These are phyloP conservation scores for Cladosporium cucumerinum DNA, from an alignment of 2,329 filamentous ascomycete species.

Conservation along the genomic window DNA sequence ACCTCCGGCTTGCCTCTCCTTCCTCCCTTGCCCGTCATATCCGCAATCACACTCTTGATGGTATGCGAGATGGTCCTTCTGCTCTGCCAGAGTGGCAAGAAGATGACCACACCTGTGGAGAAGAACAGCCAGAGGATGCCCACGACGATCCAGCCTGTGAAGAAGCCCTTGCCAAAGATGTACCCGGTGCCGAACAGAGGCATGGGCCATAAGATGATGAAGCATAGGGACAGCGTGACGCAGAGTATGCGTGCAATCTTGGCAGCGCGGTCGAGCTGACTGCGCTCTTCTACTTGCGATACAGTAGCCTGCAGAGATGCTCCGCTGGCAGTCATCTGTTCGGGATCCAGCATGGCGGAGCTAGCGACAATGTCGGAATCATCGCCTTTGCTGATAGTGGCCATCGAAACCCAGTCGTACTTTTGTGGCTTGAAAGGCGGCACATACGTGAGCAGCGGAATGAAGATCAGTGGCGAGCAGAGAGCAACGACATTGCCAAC, in stretches of 20 bases:
- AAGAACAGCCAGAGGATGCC: slow-evolving; percentile 53
- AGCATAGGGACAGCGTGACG: slow-evolving; percentile 61
- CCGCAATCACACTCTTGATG: slow-evolving; percentile 58
- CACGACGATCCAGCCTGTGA: slow-evolving; percentile 49
- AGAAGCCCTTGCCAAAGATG: slow-evolving; percentile 77
- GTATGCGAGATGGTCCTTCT: slow-evolving; percentile 63
- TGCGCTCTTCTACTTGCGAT: slow-evolving; percentile 40
- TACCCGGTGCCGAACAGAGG: slow-evolving; percentile 83
- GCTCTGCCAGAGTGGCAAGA: slow-evolving; percentile 81
- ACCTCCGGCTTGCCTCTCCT: slow-evolving; percentile 23
- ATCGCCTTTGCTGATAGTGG: slow-evolving; percentile 69
- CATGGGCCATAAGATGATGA: slow-evolving; percentile 86
- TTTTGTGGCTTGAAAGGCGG: slow-evolving; percentile 59
- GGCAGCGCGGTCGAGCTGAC: slow-evolving; percentile 39
- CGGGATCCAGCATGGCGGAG: slow-evolving; percentile 62
- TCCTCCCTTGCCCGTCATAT: slow-evolving; percentile 47
- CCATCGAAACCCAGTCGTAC: slow-evolving; percentile 83
- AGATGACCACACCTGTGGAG: slow-evolving; percentile 66
- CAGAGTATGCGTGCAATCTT: slow-evolving; percentile 57
- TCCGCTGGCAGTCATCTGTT: slow-evolving; percentile 55
- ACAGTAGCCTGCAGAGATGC: slow-evolving; percentile 32
- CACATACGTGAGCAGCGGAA: slow-evolving; percentile 68
- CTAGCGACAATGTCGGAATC: slow-evolving; percentile 63
- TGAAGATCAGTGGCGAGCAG: slow-evolving; percentile 68
- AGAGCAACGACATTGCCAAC: slow-evolving; percentile 79